These are phyloP conservation scores for Fusarium heterosporum DNA, from an alignment of 2,329 filamentous ascomycete genomes.

Conservation along the genomic window DNA sequence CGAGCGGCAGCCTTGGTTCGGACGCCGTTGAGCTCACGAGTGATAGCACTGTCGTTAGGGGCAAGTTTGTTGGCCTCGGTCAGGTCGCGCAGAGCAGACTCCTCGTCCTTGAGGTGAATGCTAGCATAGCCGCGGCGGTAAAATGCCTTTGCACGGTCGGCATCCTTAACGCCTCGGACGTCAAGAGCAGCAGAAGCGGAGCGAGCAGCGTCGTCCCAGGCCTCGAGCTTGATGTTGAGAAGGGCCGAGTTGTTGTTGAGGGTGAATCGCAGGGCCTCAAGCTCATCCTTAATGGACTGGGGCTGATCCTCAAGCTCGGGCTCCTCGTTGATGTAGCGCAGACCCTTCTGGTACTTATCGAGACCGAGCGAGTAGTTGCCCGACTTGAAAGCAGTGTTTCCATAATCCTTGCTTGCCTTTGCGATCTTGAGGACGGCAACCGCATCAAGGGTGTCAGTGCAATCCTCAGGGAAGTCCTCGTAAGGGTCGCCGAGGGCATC, in stretches of 20 bases:
- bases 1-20: slow-evolving; percentile 81
- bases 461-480: slow-evolving; percentile 96
- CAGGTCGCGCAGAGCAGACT: slow-evolving; percentile 80
- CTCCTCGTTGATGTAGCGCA: slow-evolving; percentile 90
- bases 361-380: slow-evolving; percentile 77
- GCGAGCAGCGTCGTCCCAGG: slow-evolving; percentile 76
- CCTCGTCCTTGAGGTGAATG: slow-evolving; percentile 84
- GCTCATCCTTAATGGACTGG: slow-evolving; percentile 71
- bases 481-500: slow-evolving; percentile 90
- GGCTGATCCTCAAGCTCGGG: slow-evolving; percentile 79
- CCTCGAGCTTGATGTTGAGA: slow-evolving; percentile 82
- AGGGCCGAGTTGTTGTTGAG: slow-evolving; percentile 91
- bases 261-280: slow-evolving; percentile 82
- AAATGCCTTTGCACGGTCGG: slow-evolving; percentile 88
- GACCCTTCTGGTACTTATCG: slow-evolving; percentile 93
- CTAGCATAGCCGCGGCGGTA: slow-evolving; percentile 85
- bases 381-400: slow-evolving; percentile 91
- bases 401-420: slow-evolving; percentile 86
- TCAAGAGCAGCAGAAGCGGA: slow-evolving; percentile 80
- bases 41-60: slow-evolving; percentile 79
- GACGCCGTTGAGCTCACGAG: slow-evolving; percentile 79
- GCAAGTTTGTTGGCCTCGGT: slow-evolving; percentile 79
- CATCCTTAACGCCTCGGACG: slow-evolving; percentile 72
- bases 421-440: slow-evolving; percentile 81
- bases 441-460: slow-evolving; percentile 71